Conservation (phyloP, 2,329 filamentous ascomycete genomes). For the Pseudocercospora fijiensis region DNA sequence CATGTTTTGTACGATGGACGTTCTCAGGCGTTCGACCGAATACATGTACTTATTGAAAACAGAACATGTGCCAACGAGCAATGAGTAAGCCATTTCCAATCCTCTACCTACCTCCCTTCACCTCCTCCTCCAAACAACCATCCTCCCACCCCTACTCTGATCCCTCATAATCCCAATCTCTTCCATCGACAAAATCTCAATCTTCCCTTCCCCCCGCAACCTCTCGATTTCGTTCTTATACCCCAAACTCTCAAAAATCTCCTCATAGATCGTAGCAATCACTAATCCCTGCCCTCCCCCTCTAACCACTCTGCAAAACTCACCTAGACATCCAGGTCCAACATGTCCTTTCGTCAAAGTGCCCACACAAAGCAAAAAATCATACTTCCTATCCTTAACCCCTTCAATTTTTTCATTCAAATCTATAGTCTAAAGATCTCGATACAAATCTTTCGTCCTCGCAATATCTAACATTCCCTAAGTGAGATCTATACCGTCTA, state of each 20-base stretch:
- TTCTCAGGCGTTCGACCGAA: no score
- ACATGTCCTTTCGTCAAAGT: slow-evolving; percentile 26
- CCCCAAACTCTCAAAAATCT: slow-evolving; percentile 22
- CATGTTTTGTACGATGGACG: no score
- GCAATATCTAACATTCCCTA: slow-evolving; percentile 19
- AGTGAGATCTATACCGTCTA: slow-evolving; percentile 24
- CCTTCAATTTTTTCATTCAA: slow-evolving; percentile 16
- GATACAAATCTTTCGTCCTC: slow-evolving; percentile 15
- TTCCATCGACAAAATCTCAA: slow-evolving; percentile 15
- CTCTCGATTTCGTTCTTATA: slow-evolving; percentile 16
- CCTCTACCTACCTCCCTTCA: background rate
- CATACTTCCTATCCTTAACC: slow-evolving; percentile 19
- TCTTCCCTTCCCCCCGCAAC: slow-evolving; percentile 7
- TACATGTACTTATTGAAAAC: no score
- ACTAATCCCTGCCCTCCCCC: slow-evolving; percentile 14
- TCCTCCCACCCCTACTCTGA: slow-evolving; percentile 17
- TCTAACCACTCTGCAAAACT: slow-evolving; percentile 21
- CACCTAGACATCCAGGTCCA: slow-evolving; percentile 13
- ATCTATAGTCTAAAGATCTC: slow-evolving; percentile 17
- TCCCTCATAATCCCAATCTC: slow-evolving; percentile 21
- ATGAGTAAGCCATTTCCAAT: no score
- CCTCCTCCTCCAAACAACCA: slow-evolving; percentile 21
- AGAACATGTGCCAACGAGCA: no score
- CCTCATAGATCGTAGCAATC: slow-evolving; percentile 23
- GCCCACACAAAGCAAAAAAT: slow-evolving; percentile 21